phyloP scores from a whole-genome alignment of 495 filamentous ascomycete genomes.

The Penicillium herquei region DNA sequence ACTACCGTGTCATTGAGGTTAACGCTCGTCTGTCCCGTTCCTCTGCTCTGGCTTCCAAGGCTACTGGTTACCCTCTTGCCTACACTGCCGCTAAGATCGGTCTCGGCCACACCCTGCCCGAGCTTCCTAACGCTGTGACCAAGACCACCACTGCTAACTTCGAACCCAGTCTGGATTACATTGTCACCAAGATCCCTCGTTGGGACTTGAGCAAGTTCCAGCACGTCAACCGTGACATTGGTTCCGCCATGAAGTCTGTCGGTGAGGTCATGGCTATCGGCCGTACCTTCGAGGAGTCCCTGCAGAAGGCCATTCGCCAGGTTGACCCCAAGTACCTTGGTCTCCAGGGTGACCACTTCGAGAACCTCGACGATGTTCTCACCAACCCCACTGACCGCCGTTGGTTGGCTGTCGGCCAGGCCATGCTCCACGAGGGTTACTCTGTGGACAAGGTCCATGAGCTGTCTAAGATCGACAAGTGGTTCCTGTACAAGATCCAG shows the following conservation, averaged over 20 bases:
- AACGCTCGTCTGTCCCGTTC: constrained; percentile 95
- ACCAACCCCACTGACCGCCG: constrained; percentile 90
- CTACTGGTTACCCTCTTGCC: constrained; percentile 92
- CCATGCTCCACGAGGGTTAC: constrained; percentile 96
- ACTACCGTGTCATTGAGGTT: constrained; percentile 98
- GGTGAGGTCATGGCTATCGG: constrained; percentile 99
- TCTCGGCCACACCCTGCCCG: constrained; percentile 88
- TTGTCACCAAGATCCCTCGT: constrained; percentile 96
- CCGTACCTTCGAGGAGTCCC: constrained; percentile 97
- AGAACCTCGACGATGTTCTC: constrained; percentile 85
- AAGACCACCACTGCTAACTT: constrained; percentile 99
- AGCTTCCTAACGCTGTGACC: constrained; percentile 94
- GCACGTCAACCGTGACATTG: constrained; percentile 96
- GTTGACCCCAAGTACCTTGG: constrained; percentile 89
- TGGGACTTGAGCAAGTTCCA: constrained; percentile 99
- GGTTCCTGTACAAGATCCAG: constrained; percentile 97
- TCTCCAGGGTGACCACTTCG: constrained; percentile 94
- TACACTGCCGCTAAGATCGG: constrained; percentile 98
- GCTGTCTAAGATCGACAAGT: constrained; percentile 96
- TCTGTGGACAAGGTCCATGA: constrained; percentile 88
- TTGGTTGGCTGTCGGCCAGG: constrained; percentile 96
- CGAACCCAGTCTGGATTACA: constrained; percentile 93
- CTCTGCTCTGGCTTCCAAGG: constrained; percentile 93
- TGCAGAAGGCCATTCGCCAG: constrained; percentile 96
- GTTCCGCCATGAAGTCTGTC: constrained; percentile 96